Conservation (phyloP, 805 yeast species). For the Huiozyma naganishii region DNA sequence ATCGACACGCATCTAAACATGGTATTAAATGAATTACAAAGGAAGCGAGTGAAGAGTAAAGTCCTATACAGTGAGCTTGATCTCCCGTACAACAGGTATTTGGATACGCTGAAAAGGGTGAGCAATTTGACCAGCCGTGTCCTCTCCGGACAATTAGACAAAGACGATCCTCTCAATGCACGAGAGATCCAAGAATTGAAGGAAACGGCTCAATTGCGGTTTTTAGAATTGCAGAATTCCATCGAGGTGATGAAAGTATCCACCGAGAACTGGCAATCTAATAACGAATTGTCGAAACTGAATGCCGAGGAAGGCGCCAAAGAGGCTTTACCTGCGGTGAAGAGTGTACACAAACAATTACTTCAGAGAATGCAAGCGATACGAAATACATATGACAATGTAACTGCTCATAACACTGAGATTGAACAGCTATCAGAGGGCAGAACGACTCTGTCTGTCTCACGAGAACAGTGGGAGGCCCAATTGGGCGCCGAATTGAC, state of each 20-base stretch:
- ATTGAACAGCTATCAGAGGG: conserved; percentile 15
- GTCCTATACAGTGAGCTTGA: conserved; percentile 21
- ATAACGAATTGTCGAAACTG: conserved; percentile 10
- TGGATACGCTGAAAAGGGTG: conserved; percentile 14
- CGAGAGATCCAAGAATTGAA: conserved; percentile 7
- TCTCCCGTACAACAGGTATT: conserved; percentile 15
- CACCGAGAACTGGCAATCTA: conserved; percentile 17
- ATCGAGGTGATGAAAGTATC: conserved; percentile 18
- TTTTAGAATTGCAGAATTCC: conserved; percentile 17
- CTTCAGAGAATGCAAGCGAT: conserved; percentile 14
- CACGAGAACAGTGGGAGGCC: conserved; percentile 20
- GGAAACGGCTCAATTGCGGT: conserved; percentile 12
- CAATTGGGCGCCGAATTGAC: conserved; percentile 17
- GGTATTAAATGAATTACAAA: conserved; percentile 7
- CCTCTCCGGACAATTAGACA: conserved; percentile 14
- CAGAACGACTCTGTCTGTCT: conserved; percentile 14
- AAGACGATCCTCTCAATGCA: conserved; percentile 7
- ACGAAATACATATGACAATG: conserved; percentile 17
- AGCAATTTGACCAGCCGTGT: conserved; percentile 11
- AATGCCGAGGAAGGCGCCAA: conserved; percentile 7
- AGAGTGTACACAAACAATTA: conserved; percentile 5
- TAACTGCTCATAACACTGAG: conserved; percentile 16
- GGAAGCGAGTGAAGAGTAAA: conserved; percentile 14
- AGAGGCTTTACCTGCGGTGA: conserved; percentile 10
- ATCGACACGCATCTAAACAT: neutral